Conservation (phyloP, 2,329 filamentous ascomycete genomes). For the Apiospora sp. region DNA sequence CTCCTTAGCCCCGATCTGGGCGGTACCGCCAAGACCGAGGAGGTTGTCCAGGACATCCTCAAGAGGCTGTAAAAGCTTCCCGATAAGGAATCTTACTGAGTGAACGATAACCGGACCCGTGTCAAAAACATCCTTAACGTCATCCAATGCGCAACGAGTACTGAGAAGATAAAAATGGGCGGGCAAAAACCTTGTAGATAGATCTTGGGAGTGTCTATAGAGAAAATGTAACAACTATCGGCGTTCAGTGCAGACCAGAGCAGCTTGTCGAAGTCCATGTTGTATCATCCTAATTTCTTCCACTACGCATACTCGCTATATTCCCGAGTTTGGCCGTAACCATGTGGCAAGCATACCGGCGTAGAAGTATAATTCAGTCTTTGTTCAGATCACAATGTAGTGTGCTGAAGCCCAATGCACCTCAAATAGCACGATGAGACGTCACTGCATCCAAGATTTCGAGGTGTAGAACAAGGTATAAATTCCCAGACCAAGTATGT, state of each 20-base stretch:
- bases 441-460: background rate
- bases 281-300: background rate
- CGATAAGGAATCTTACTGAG: background rate
- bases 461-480: background rate
- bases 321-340: background rate
- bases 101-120: background rate
- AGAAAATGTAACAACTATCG: constrained; percentile 6
- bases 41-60: constrained; percentile 88
- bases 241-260: background rate
- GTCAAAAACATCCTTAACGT: background rate
- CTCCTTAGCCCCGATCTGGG: constrained; percentile 90
- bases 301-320: background rate
- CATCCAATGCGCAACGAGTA: background rate
- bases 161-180: background rate
- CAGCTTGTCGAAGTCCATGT: background rate
- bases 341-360: background rate
- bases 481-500: constrained; percentile 11
- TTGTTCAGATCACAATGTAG: background rate
- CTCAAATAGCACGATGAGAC: background rate
- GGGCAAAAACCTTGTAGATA: background rate
- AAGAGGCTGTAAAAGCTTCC: constrained; percentile 70
- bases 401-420: background rate
- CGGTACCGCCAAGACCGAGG: constrained; percentile 82
- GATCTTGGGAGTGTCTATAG: background rate
- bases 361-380: background rate